Percentiles rank a stretch among this genome's conserved stretches.
phyloP scores from a whole-genome alignment of 768 basidiomycete genomes.

The Boletus barrowsii region DNA sequence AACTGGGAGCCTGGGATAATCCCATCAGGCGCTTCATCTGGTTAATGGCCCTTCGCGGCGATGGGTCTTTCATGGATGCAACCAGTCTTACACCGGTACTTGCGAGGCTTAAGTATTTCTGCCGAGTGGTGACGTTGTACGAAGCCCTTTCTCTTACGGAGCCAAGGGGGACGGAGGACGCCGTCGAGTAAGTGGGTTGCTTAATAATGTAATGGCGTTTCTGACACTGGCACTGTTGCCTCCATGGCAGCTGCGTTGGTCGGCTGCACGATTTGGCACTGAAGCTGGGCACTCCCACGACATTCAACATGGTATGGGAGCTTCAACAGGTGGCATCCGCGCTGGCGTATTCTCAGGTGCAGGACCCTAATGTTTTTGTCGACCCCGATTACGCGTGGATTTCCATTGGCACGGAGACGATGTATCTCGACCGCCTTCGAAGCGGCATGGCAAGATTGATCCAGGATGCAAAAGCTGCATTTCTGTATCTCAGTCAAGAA shows the following conservation, averaged over 20 bases:
- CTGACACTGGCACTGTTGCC: too few species aligned
- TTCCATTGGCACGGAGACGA: neutral
- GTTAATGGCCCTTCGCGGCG: neutral
- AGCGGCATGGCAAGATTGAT: neutral
- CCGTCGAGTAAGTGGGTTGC: too few species aligned
- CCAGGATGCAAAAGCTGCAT: neutral
- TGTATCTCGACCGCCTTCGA: neutral
- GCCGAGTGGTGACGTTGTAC: too few species aligned
- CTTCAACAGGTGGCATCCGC: constrained; percentile 3
- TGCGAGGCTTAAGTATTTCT: constrained; percentile 8
- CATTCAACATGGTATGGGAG: constrained; percentile 11
- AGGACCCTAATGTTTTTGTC: constrained; percentile 2
- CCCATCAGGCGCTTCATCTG: neutral
- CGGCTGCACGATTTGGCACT: neutral
- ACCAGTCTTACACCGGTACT: neutral
- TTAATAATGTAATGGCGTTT: too few species aligned
- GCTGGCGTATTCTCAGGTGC: neutral
- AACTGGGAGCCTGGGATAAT: neutral
- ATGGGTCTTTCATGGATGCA: constrained; percentile 1
- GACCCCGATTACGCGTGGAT: neutral
- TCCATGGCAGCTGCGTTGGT: too few species aligned
- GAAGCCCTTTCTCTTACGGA: too few species aligned
- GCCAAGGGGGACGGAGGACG: too few species aligned
- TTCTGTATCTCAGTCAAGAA: too few species aligned
- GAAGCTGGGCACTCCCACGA: neutral